Conservation (phyloP, 345 rosid species). For the Syzygium aqueum region DNA sequence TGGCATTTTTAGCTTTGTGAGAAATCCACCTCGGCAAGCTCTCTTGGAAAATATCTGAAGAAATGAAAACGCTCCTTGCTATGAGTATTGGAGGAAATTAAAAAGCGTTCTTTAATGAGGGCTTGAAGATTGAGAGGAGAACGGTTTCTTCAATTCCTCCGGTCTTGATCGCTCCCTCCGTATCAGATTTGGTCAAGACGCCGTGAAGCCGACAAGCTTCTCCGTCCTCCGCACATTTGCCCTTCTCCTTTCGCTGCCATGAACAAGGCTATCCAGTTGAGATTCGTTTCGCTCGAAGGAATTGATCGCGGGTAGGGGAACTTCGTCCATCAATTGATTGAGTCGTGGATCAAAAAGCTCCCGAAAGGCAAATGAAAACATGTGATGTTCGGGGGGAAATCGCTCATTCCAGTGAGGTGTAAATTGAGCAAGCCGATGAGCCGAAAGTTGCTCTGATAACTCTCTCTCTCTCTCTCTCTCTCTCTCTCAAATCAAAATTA, state of each 20-base stretch:
- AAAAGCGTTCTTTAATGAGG: not conserved
- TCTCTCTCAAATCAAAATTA: not conserved
- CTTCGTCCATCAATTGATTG: accelerated
- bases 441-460: accelerated
- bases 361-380: not conserved
- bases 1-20: not conserved
- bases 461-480: no score
- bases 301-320: not conserved
- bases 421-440: accelerated
- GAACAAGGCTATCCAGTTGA: not conserved
- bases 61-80: not conserved
- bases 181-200: accelerated
- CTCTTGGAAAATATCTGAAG: not conserved
- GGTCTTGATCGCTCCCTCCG: not conserved
- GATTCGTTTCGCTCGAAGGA: not conserved
- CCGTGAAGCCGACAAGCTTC: not conserved
- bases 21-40: not conserved
- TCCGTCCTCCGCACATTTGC: accelerated
- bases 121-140: not conserved
- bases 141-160: not conserved
- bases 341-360: not conserved
- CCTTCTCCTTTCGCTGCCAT: accelerated
- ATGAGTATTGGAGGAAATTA: not conserved
- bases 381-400: not conserved
- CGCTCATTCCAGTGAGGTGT: not conserved